phyloP scores from a whole-genome alignment of 495 filamentous ascomycete species.

The Xylona heveae region DNA sequence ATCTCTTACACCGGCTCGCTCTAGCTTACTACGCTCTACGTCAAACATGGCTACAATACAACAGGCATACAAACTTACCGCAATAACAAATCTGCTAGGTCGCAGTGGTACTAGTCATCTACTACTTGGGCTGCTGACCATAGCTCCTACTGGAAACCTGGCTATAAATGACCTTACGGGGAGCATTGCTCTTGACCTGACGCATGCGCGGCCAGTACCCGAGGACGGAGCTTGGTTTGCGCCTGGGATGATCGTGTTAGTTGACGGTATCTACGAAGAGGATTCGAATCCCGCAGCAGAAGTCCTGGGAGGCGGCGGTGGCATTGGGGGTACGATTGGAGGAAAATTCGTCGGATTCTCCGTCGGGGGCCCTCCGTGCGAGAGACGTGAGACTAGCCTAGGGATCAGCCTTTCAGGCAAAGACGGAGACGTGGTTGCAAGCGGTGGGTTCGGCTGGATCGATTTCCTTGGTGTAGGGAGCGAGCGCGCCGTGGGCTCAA shows the following conservation, averaged over 20 bases:
- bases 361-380: slow-evolving; percentile 74
- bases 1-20: slow-evolving; percentile 27
- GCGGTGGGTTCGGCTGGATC: slow-evolving; percentile 82
- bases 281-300: slow-evolving; percentile 47
- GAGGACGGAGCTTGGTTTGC: slow-evolving; percentile 76
- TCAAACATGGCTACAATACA: slow-evolving; percentile 27
- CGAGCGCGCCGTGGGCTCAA: slow-evolving; percentile 59
- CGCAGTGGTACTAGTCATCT: slow-evolving; percentile 71
- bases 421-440: slow-evolving; percentile 24
- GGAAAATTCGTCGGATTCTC: slow-evolving; percentile 77
- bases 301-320: slow-evolving; percentile 49
- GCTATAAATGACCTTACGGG: slow-evolving; percentile 73
- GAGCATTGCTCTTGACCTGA: slow-evolving; percentile 63
- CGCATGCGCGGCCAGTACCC: slow-evolving; percentile 60
- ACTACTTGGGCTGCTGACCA: slow-evolving; percentile 61
- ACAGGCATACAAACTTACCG: slow-evolving; percentile 71
- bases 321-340: slow-evolving; percentile 73
- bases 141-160: slow-evolving; percentile 63
- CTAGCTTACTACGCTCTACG: slow-evolving; percentile 28
- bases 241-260: slow-evolving; percentile 84
- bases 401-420: slow-evolving; percentile 31
- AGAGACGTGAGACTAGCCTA: slow-evolving; percentile 57
- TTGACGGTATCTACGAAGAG: slow-evolving; percentile 90
- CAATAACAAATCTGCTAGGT: slow-evolving; percentile 81
- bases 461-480: slow-evolving; percentile 87